Evolutionary conservation across 208 protist genomes (phyloP), one percentile per base, ranked within the genome.

Genomic region (Wallacemonas collosoma): DNA sequence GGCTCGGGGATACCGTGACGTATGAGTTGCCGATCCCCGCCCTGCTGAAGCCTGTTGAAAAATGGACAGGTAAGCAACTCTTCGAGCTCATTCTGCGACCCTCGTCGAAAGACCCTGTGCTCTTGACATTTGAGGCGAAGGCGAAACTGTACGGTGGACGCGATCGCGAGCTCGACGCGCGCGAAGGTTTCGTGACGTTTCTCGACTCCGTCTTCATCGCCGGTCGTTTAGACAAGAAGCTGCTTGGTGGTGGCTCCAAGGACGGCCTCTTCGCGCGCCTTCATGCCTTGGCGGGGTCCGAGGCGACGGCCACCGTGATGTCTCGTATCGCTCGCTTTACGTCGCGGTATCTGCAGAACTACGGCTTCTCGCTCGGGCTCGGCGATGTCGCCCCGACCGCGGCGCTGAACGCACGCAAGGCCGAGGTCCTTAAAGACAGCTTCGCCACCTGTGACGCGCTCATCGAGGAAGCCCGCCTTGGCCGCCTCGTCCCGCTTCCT

Each of bases 21-120:
- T 95, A 98, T 72, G 89, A 95, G 57, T 68, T 99, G 5, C 99
- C 99, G 11, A 85, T 95, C 26, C 99, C 99, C 3, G 89, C 97
- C 9, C 96, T 99, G 43, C 38, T 99, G 7, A 99, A 99, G 78
- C 99, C 99, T 11, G 76, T 91, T 35, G 91, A 98, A 81, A 80
- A 99, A 66, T 99, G 98, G 98, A 99, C 98, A 14, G 99, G 99
- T 9, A 99, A 99, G 87, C 99, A 99, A 82, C 41, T 99, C 2
- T 97, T 99, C 69, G 86, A 90, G 68, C 73, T 99, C 2, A 82
- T 99, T 5, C 57, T 99, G 1, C 86, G 87, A 6, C 88, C 93
- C 0, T 85, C 85, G 8, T 68, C 80, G 11, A 75, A 72, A 58
- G 61, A 81, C 41, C 47, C 83, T 45, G 83, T 97, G 8, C 66